Evolutionary conservation across 176 grass and related monocot species (phyloP), one percentile per base, ranked within the genome.

Genomic region (Guadua angustifolia): DNA sequence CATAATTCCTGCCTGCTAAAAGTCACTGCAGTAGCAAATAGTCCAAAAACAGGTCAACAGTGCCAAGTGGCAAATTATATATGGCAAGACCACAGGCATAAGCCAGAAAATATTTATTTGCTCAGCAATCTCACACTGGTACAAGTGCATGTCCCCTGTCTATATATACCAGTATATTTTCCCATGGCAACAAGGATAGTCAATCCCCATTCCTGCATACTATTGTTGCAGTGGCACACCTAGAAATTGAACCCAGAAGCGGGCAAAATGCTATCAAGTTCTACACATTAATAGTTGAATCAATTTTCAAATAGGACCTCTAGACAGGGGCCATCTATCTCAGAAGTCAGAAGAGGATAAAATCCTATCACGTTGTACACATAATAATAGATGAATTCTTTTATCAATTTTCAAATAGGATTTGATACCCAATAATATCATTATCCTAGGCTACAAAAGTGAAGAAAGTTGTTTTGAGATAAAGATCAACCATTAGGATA

Each of bases 361-460:
- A 53, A 79, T 80, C 10, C 35, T 74, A 52, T 47, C 60, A 26
- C 73, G 61, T 81, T 87, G 5, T 40, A 25, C 8, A 88, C 74
- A 89, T 24, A 25, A 39, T 15, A 80, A 26, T 29, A 26, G 10
- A 16, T 56, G 24, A 21, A 4, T 62, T 52, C 13, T 79, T 71
- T 10, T 45, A 81, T 56, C 32, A 43, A 78, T n/a, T 71, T 85
- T 71, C 26, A 38, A 70, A 36, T 45, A 70, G 6, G 39, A 70
- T 3, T 77, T 29, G 40, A 43, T 43, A 7, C 8, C 8, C 40
- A 43, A 50, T 32, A 73, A 50, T 25, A 4, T 12, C 17, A 71
- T 46, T 44, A 47, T 61, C 24, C n/a, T 65, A 65, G 14, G 33
- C 8, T 9, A 35, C 59, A 62, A 61, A 74, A 49, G 49, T 51